Conservation (phyloP, 148 eudicot species). For the Mesembryanthemum crystallinum region DNA sequence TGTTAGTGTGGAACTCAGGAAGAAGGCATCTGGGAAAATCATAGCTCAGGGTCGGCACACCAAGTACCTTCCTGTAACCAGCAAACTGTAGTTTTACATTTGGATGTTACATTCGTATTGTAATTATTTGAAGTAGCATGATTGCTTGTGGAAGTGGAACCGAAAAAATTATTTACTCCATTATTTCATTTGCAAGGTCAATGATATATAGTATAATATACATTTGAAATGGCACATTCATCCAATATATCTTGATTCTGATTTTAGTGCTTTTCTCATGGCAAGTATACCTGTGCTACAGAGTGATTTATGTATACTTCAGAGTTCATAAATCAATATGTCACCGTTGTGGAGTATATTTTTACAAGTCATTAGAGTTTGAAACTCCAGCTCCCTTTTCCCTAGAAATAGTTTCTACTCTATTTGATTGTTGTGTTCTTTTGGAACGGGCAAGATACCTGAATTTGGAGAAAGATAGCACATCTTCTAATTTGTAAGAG, state of each 20-base stretch:
- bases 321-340: not conserved
- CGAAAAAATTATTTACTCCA: too few relatives aligned
- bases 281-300: not conserved
- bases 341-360: not conserved
- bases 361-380: not conserved
- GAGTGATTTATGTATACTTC: not conserved
- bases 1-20: conserved; percentile 74
- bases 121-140: not conserved
- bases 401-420: too few relatives aligned
- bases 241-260: not conserved
- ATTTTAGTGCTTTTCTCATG: not conserved
- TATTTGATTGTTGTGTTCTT: too few relatives aligned
- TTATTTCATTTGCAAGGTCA: conserved; percentile 2
- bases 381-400: not conserved
- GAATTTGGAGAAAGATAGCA: not conserved
- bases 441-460: not conserved
- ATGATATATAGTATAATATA: not conserved
- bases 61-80: conserved; percentile 65
- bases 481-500: conserved; percentile 1
- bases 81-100: conserved; percentile 47
- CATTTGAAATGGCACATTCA: not conserved
- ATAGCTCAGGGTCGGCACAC: conserved; percentile 94
- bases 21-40: conserved; percentile 70
- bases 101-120: conserved; percentile 2
- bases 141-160: conserved; percentile 3